Percentiles rank a stretch among this genome's conserved stretches.
These are phyloP conservation scores for Simplicillium aogashimaense DNA, from an alignment of 2,329 filamentous ascomycete genomes.

Conservation along the genomic window DNA sequence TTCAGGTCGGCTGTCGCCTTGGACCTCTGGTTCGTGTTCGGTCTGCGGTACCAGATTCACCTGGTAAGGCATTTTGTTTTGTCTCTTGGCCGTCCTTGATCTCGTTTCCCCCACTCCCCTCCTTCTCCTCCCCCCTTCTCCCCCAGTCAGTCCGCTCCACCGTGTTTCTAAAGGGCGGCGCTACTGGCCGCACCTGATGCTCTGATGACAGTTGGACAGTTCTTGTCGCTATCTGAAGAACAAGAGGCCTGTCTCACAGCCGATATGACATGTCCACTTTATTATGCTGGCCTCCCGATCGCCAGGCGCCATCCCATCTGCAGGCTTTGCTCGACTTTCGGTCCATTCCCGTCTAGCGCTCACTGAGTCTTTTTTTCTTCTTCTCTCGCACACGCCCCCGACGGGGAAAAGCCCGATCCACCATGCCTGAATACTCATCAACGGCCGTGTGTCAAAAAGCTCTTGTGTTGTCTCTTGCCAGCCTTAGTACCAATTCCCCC, in stretches of 20 bases:
- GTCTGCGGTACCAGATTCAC: too few relatives aligned
- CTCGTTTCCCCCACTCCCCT: conserved; percentile 1
- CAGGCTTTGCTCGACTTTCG: conserved; percentile 11
- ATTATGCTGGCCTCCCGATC: conserved; percentile 2
- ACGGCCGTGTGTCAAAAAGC: conserved; percentile 4
- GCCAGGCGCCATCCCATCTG: conserved; percentile 6
- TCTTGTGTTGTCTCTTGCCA: conserved; percentile 3
- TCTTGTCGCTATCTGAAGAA: too few relatives aligned
- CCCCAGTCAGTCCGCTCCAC: not conserved
- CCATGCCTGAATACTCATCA: conserved; percentile 3
- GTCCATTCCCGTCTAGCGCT: conserved; percentile 9
- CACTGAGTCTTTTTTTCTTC: too few relatives aligned
- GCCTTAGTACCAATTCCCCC: conserved; percentile 6
- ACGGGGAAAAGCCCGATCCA: conserved; percentile 3
- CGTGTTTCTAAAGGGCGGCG: conserved; percentile 5
- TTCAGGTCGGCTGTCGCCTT: too few relatives aligned
- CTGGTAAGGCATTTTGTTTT: not conserved
- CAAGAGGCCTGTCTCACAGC: conserved; percentile 14
- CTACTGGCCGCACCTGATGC: conserved; percentile 4
- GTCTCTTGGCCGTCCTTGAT: conserved; percentile 1
- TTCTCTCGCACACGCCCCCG: too few relatives aligned
- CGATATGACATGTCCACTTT: conserved; percentile 23
- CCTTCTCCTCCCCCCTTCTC: conserved; percentile 1
- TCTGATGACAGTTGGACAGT: too few relatives aligned
- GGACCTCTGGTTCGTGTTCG: too few relatives aligned